Evolutionary conservation across 352 stramenopile genomes (phyloP), one percentile per base, ranked within the genome.

Genomic region (Globisporangium nunn): DNA sequence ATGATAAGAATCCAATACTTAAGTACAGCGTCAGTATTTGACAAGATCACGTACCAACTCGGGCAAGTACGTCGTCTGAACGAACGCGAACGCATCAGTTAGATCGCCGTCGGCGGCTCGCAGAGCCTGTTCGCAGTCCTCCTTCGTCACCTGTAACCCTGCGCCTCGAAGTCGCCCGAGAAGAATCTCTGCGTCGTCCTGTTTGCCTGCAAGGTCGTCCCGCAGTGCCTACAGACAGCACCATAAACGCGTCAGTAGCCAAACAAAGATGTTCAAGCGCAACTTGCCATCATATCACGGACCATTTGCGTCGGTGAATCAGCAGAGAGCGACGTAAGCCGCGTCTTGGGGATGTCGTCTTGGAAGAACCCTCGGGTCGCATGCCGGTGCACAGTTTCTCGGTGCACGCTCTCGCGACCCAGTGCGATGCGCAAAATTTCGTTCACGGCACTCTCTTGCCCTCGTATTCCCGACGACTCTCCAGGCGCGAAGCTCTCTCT

Each of bases 391-490:
- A 54, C 58, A 7, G 56, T 71, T 47, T 87, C 80, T n/a, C 82
- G 71, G 23, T 78, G 75, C 18, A 92, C 61, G 39, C 80, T 92
- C 45, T 87, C 85, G 7, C 80, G 74, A 6, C 81, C 83, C 18
- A 95, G 69, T 5, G 75, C 80, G 40, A 95, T 91, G 18, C 85
- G 73, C 54, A 95, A 61, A 49, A 74, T 80, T 23, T 87, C 84
- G 7, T 67, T 72, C n/a, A 74, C 61, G 0, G 67, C 61, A 1
- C 63, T 60, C 61, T 91, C 80, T 28, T 75, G 76, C 1, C 54
- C 18, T 28, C 72, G 52, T 15, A 68, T 14, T 11, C 58, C 58
- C 15, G 44, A 49, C 15, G 50, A 23, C 18, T 81, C 74, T 14
- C 50, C 47, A 47, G 61, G 50, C 50, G 66, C 60, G 40, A 79